Evolutionary conservation across 225 moss, liverwort and hornwort species (phyloP).

Genomic region (Sphagnum contortum): DNA sequence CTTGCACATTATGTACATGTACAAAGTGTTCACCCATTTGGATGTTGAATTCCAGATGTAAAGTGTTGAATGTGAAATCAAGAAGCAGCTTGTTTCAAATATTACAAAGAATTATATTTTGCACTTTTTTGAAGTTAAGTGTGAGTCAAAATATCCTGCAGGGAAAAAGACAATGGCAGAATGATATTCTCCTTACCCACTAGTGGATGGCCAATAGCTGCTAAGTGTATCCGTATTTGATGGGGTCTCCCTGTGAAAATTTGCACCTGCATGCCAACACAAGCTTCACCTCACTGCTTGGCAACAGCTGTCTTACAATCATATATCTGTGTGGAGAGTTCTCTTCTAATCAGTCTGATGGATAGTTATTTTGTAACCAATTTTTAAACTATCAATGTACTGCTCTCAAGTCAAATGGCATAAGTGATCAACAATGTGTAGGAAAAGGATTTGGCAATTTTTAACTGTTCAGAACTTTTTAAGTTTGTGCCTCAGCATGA

Average conservation of each 20-base stretch:
- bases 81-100: background rate
- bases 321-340: too few relatives aligned
- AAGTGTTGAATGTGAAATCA: background rate
- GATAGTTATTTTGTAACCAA: too few relatives aligned
- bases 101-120: background rate
- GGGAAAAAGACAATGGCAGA: background rate
- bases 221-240: slow-evolving; percentile 96
- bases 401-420: too few relatives aligned
- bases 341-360: too few relatives aligned
- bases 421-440: too few relatives aligned
- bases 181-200: slow-evolving; percentile 30
- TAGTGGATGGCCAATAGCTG: slow-evolving; percentile 72
- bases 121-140: too few relatives aligned
- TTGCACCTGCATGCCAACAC: slow-evolving; percentile 49
- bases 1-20: too few relatives aligned
- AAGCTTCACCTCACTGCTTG: background rate
- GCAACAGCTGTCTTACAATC: background rate
- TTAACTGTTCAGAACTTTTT: too few relatives aligned
- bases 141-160: background rate
- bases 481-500: background rate
- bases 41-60: background rate
- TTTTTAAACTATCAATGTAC: too few relatives aligned
- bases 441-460: too few relatives aligned
- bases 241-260: slow-evolving; percentile 84
- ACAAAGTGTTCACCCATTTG: background rate